phyloP scores from a whole-genome alignment of 2,329 filamentous ascomycete genomes.

The Xylaria sp. region DNA sequence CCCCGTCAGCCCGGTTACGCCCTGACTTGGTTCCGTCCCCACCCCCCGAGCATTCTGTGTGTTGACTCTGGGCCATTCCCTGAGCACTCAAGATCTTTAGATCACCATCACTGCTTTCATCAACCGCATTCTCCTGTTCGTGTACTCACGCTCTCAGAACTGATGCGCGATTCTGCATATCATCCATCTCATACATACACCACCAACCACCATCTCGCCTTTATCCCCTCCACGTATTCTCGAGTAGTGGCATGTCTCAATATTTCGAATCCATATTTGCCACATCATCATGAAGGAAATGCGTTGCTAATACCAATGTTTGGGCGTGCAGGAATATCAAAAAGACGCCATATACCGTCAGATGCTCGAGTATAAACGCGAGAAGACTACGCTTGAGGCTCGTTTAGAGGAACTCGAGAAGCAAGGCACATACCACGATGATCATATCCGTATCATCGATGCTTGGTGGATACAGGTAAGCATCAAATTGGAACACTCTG shows the following conservation, averaged over 20 bases:
- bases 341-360: slow-evolving; percentile 97
- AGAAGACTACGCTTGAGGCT: slow-evolving; percentile 74
- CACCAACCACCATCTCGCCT: slow-evolving; percentile 20
- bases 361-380: slow-evolving; percentile 96
- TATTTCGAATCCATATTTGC: slow-evolving; percentile 26
- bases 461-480: slow-evolving; percentile 89
- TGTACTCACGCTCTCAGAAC: slow-evolving; percentile 34
- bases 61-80: slow-evolving; percentile 1
- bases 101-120: slow-evolving; percentile 19
- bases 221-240: slow-evolving; percentile 23
- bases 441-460: slow-evolving; percentile 86
- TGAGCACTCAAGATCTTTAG: slow-evolving; percentile 19
- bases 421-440: slow-evolving; percentile 76
- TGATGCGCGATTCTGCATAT: slow-evolving; percentile 30
- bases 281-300: slow-evolving; percentile 21
- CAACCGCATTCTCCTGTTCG: slow-evolving; percentile 20
- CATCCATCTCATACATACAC: slow-evolving; percentile 26
- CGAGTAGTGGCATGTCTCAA: slow-evolving; percentile 24
- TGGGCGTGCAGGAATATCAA: slow-evolving; percentile 65
- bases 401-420: slow-evolving; percentile 77
- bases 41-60: slow-evolving; percentile 19
- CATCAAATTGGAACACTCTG: slow-evolving; percentile 14
- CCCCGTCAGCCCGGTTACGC: slow-evolving; percentile 14
- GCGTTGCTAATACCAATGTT: slow-evolving; percentile 34
- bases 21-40: slow-evolving; percentile 13